These are phyloP conservation scores for Cyberlindnera euphorbiae DNA, from an alignment of 805 yeast genomes.

Conservation along the genomic window DNA sequence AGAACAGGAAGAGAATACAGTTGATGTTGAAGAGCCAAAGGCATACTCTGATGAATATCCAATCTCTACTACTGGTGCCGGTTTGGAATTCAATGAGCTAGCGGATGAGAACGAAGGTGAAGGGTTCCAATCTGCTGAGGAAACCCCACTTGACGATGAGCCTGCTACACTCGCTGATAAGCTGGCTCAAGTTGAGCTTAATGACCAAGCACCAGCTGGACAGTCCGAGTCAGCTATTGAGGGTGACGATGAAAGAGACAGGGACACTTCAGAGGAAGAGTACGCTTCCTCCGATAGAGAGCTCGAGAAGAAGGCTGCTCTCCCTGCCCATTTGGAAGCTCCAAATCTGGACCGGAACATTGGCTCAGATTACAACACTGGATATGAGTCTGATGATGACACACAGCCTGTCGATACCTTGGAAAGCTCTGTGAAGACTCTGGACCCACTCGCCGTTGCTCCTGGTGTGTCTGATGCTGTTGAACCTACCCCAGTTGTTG, in stretches of 20 bases:
- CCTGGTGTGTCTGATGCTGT: neutral
- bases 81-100: neutral
- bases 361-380: slow-evolving; percentile 40
- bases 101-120: slow-evolving; percentile 4
- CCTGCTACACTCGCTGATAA: slow-evolving; percentile 14
- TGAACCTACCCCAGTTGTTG: neutral
- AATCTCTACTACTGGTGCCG: too few relatives aligned
- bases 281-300: slow-evolving; percentile 18
- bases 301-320: slow-evolving; percentile 17
- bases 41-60: too few relatives aligned
- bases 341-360: slow-evolving; percentile 12
- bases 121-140: slow-evolving; percentile 15
- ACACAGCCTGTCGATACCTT: slow-evolving; percentile 20
- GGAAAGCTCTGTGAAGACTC: slow-evolving; percentile 8
- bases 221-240: slow-evolving; percentile 26
- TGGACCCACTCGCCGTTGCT: slow-evolving; percentile 6
- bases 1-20: slow-evolving; percentile 6
- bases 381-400: slow-evolving; percentile 70
- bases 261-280: slow-evolving; percentile 24
- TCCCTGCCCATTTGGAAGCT: slow-evolving; percentile 6
- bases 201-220: slow-evolving; percentile 4
- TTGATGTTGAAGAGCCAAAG: slow-evolving; percentile 11
- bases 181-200: slow-evolving; percentile 14
- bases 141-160: slow-evolving; percentile 6
- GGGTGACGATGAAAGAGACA: slow-evolving; percentile 29